Conservation (phyloP, 352 stramenopile species). For the Pythium phragmiticola region DNA sequence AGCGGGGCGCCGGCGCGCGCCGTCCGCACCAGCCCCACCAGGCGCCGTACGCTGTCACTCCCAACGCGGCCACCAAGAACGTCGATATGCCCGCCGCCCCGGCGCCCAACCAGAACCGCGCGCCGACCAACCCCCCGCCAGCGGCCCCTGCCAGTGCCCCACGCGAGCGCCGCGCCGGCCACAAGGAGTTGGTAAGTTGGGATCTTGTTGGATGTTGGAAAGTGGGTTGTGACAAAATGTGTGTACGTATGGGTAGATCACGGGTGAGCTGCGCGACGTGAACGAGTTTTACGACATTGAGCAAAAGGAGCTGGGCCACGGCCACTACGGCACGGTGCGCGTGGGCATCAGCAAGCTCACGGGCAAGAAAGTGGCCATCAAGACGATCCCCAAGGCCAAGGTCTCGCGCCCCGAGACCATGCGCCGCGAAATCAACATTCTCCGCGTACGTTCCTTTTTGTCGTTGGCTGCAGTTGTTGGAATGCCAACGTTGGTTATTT, state of each 20-base stretch:
- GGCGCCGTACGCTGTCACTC: constrained; percentile 26
- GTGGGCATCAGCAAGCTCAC: constrained; percentile 93
- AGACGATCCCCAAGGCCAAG: constrained; percentile 98
- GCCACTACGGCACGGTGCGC: constrained; percentile 97
- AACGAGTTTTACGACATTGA: constrained; percentile 88
- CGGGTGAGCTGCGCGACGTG: constrained; percentile 75
- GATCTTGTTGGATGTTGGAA: constrained; percentile 1
- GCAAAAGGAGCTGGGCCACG: constrained; percentile 86
- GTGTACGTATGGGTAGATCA: constrained; percentile 54
- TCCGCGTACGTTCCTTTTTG: constrained; percentile 45
- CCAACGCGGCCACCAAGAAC: neutral
- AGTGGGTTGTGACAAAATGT: neutral
- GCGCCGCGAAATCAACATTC: constrained; percentile 91
- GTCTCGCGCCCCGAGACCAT: constrained; percentile 95
- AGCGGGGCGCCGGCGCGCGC: constrained; percentile 30
- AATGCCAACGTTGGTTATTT: neutral
- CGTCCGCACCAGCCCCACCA: constrained; percentile 39
- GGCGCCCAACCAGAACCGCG: constrained; percentile 13
- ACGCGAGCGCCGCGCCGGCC: constrained; percentile 46
- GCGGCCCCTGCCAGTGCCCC: constrained; percentile 29
- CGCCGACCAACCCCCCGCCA: constrained; percentile 14
- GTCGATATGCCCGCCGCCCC: constrained; percentile 17
- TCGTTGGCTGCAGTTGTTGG: neutral
- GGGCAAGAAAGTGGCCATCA: constrained; percentile 96
- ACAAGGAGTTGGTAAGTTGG: constrained; percentile 61